Evolutionary conservation across 306 rosid genomes (phyloP).

Genomic region (Acacia crassicarpa): DNA sequence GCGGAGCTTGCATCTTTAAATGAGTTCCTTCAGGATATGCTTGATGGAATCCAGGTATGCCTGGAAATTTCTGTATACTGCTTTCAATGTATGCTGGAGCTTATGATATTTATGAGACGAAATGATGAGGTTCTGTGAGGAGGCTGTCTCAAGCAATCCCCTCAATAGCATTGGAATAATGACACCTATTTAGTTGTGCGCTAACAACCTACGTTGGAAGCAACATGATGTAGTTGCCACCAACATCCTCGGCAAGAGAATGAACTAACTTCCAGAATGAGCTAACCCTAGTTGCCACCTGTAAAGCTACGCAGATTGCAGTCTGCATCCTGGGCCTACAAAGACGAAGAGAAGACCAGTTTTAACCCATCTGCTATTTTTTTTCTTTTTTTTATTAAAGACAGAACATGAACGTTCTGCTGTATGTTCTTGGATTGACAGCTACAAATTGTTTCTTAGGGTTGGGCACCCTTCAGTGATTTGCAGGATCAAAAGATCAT

Average conservation of each 20-base stretch:
- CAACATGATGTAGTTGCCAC: background rate
- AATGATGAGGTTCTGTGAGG: background rate
- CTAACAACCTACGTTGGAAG: background rate
- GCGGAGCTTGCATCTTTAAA: conserved; percentile 79
- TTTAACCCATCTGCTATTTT: background rate
- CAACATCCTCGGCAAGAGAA: background rate
- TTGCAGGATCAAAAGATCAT: conserved; percentile 25
- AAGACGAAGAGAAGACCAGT: background rate
- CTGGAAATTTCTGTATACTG: conserved; percentile 16
- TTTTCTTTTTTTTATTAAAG: too few relatives aligned
- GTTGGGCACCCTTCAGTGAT: conserved; percentile 21
- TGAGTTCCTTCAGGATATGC: conserved; percentile 87
- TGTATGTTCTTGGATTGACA: conserved; percentile 1
- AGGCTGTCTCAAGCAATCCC: background rate
- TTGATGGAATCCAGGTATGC: conserved; percentile 89
- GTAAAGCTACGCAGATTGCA: too few relatives aligned
- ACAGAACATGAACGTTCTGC: background rate
- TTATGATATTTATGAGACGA: conserved; percentile 24
- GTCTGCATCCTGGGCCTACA: background rate
- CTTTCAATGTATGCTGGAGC: conserved; percentile 4
- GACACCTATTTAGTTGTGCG: background rate
- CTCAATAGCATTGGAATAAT: background rate
- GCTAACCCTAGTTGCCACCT: background rate
- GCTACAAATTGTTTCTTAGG: conserved; percentile 5
- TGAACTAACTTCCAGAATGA: background rate